Base-by-base conservation (phyloP, 352 stramenopile genomes). In the Phytopythium boreale region DNA sequence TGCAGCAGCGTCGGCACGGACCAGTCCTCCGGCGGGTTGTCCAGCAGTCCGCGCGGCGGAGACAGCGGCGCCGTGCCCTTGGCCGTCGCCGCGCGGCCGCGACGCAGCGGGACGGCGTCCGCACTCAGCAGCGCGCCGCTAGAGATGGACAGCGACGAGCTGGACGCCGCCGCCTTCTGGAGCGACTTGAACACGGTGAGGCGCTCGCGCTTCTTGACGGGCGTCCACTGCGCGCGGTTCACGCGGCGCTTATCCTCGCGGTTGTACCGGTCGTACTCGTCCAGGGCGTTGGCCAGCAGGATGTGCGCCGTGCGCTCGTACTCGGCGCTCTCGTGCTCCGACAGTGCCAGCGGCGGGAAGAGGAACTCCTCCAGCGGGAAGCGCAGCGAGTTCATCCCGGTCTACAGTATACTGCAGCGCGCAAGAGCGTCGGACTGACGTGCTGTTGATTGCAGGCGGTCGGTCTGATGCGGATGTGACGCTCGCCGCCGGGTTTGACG, bases 201-300 rank as follows among this genome's bases (percentile, higher is more conserved):
- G 19, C 74, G 61, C 37, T 80, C 74, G 51, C 62, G 77, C 17
- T 69, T 75, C 61, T 85, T 85, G 34, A 85, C 58, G 0, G 68
- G 63, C 49, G 75, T 75, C 76, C 76, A 85, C 52, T 71, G 73
- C 6, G 68, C 56, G 14, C 73, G 67, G 62, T 75, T 68, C 19
- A 84, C 63, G 31, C 74, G 68, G 17, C 64, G 64, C 29, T 69
- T 37, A 29, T 65, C 58, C 19, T 66, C 41, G n/a, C 41, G 58
- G 39, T 56, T 60, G 66, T 80, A 77, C 47, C 64, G 71, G 58
- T 80, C 71, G 67, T 82, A 80, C 47, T 82, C 71, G 15, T 66
- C 66, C 59, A 84, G 61, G 24, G 71, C 62, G 11, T 56, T 60
- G 19, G 73, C 67, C 19, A 77, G 70, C 39, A 76, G 59, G 47